These are phyloP conservation scores for Styphnolobium japonicum DNA, from an alignment of 306 rosid species.

Conservation along the genomic window DNA sequence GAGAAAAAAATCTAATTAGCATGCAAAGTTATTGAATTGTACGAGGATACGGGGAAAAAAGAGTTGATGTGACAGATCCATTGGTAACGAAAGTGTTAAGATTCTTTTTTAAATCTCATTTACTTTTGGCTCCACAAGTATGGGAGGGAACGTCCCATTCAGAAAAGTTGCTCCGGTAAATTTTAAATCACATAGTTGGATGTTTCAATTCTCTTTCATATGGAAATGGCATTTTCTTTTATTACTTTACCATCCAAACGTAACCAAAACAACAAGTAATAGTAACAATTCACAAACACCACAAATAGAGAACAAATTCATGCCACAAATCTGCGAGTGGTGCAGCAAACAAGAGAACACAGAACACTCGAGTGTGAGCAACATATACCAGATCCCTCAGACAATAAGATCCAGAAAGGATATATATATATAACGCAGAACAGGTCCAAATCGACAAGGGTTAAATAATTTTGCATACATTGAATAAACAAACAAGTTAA, in stretches of 20 bases:
- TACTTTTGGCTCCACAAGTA: neutral
- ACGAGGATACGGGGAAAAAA: slow-evolving; percentile 16
- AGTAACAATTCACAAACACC: neutral
- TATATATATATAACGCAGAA: neutral
- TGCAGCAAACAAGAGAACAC: neutral
- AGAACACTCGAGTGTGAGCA: neutral
- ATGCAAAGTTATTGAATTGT: neutral
- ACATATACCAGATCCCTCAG: neutral
- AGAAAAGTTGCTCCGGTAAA: neutral
- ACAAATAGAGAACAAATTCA: neutral
- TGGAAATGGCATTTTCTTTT: neutral
- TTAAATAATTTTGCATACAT: neutral
- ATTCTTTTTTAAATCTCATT: neutral
- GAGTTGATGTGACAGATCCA: neutral
- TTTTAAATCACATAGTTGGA: neutral
- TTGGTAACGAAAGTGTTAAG: neutral
- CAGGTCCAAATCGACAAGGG: neutral
- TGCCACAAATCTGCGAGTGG: neutral
- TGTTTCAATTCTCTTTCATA: neutral
- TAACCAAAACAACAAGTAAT: neutral
- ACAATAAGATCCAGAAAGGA: neutral
- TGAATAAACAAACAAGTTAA: neutral
- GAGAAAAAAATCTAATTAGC: too few relatives aligned
- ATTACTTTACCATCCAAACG: neutral
- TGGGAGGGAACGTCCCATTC: neutral